phyloP scores from a whole-genome alignment of 345 rosid genomes.

The Dimocarpus longan region DNA sequence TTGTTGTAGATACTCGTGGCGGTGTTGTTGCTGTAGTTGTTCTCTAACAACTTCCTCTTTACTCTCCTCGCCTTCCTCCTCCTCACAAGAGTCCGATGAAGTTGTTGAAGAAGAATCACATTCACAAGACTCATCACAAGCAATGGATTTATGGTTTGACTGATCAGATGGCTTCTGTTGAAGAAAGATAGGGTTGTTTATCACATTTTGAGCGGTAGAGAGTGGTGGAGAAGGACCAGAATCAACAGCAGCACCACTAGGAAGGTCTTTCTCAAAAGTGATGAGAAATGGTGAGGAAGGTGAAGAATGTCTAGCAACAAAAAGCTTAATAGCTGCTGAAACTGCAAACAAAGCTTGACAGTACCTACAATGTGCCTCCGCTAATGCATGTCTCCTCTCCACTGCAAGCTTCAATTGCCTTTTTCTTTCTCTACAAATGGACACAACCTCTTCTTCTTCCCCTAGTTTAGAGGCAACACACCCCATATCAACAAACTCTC shows the following conservation, averaged over 20 bases:
- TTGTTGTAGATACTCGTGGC: conserved; percentile 46
- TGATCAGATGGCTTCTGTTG: conserved; percentile 47
- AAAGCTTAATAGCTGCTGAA: conserved; percentile 66
- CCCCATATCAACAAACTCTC: conserved; percentile 41
- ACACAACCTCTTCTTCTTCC: conserved; percentile 73
- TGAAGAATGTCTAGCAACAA: conserved; percentile 69
- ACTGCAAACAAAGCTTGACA: conserved; percentile 71
- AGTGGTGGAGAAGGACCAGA: conserved; percentile 26
- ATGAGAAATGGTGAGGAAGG: conserved; percentile 70
- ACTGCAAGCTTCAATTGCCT: conserved; percentile 58
- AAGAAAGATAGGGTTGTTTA: conserved; percentile 57
- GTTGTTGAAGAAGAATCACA: conserved; percentile 30
- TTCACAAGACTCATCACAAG: conserved; percentile 47
- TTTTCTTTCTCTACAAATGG: conserved; percentile 68
- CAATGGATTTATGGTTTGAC: conserved; percentile 46
- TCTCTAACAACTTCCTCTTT: conserved; percentile 27
- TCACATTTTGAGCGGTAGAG: conserved; percentile 28
- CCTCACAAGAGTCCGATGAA: conserved; percentile 37
- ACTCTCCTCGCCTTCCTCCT: conserved; percentile 24
- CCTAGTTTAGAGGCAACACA: conserved; percentile 72
- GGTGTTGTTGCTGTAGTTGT: conserved; percentile 38
- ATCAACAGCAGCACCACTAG: conserved; percentile 18
- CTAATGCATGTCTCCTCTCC: conserved; percentile 59
- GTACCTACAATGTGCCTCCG: conserved; percentile 69
- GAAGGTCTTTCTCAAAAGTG: conserved; percentile 41